A percentile compares a stretch with the other conserved stretches of the same genome.
Conservation (phyloP, 768 basidiomycete genomes). For the Leucocoprinus leucothites region DNA sequence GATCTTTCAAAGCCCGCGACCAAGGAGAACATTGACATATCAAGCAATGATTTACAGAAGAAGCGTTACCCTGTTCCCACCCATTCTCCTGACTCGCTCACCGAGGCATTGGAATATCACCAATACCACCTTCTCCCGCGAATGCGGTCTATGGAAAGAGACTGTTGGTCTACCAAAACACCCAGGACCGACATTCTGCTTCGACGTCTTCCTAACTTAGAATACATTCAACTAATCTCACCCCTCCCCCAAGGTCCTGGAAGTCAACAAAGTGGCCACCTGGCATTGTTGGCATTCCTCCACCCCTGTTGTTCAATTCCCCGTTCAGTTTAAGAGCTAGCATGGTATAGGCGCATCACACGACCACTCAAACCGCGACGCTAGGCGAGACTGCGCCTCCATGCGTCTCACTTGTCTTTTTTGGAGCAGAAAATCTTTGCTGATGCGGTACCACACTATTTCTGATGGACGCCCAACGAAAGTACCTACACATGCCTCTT, state of each 20-base stretch:
- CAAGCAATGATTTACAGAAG: not conserved
- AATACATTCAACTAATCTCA: not conserved
- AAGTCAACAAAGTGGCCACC: not conserved
- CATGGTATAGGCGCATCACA: not conserved
- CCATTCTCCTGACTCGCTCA: not conserved
- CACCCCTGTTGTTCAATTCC: not conserved
- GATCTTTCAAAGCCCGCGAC: not conserved
- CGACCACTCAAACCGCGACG: not conserved
- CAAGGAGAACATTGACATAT: not conserved
- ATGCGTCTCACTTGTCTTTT: not conserved
- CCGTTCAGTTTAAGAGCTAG: not conserved
- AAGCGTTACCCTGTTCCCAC: not conserved
- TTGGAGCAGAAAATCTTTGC: not conserved
- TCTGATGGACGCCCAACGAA: conserved; percentile 3
- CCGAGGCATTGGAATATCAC: not conserved
- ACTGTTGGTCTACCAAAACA: not conserved
- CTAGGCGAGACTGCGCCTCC: not conserved
- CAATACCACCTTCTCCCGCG: not conserved
- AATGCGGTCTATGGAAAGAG: not conserved
- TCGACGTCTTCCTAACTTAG: not conserved
- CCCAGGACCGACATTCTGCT: not conserved
- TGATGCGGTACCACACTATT: not conserved
- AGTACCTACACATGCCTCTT: not conserved
- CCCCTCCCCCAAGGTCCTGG: not conserved
- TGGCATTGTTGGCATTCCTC: not conserved